Conservation (phyloP, 2,329 filamentous ascomycete genomes). For the Pleomassaria siparia region DNA sequence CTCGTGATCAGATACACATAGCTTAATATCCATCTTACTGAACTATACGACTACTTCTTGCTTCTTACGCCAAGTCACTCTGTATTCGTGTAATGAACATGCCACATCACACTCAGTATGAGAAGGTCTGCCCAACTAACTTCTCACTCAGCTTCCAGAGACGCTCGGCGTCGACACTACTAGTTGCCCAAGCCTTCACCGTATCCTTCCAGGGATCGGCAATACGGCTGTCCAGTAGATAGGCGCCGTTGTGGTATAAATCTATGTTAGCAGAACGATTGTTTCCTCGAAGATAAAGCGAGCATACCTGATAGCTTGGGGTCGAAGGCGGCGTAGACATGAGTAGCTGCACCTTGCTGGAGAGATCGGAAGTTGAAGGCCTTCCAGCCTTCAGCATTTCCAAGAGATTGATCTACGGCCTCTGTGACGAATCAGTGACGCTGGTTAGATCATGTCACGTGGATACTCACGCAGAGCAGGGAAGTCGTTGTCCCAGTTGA, state of each 20-base stretch:
- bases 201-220: background rate
- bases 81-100: no score
- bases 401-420: no score
- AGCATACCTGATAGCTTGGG: constrained; percentile 2
- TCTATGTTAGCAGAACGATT: no score
- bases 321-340: constrained; percentile 12
- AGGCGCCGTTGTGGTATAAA: constrained; percentile 8
- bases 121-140: constrained; percentile 8
- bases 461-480: no score
- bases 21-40: no score
- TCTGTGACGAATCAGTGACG: no score
- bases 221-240: constrained; percentile 10
- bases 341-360: constrained; percentile 9
- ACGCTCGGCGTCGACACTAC: constrained; percentile 6
- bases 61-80: no score
- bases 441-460: no score
- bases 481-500: background rate
- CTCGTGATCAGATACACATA: no score
- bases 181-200: background rate
- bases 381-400: no score
- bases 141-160: constrained; percentile 10
- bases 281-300: background rate
- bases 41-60: no score
- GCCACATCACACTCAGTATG: no score
- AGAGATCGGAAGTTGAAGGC: background rate